Conservation (phyloP, 306 rosid species). For the Quercus bicolor region DNA sequence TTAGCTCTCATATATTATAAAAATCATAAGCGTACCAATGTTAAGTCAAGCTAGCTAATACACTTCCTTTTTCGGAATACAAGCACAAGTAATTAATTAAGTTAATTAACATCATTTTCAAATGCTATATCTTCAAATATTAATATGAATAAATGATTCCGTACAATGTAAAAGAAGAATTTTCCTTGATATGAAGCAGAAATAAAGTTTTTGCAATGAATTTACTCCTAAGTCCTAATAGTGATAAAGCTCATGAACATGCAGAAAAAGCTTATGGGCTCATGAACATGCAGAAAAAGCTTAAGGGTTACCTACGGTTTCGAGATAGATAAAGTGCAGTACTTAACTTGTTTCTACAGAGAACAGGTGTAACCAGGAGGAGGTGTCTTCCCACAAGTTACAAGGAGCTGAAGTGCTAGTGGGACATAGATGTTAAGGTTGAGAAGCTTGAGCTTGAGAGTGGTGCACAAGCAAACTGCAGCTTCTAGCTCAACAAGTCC, state of each 20-base stretch:
- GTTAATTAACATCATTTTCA: background rate
- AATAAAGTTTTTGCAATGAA: background rate
- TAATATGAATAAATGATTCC: too few species aligned
- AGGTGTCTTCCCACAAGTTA: conserved; percentile 87
- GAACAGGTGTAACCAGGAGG: conserved; percentile 98
- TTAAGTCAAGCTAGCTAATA: background rate
- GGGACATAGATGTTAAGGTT: conserved; percentile 81
- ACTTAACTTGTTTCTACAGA: conserved; percentile 52
- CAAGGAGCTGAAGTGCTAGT: conserved; percentile 83
- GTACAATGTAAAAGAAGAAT: too few species aligned
- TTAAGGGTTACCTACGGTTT: background rate
- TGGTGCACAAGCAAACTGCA: conserved; percentile 86
- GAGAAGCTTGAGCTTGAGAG: conserved; percentile 80
- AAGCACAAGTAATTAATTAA: background rate
- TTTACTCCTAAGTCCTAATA: background rate
- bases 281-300: background rate
- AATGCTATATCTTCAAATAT: background rate
- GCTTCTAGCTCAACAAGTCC: conserved; percentile 83
- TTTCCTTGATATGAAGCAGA: background rate
- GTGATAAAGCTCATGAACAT: background rate
- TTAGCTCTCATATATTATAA: background rate
- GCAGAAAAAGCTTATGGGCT: background rate
- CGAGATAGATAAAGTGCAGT: background rate
- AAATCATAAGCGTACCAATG: too few species aligned
- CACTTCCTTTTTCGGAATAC: background rate